Percentiles rank a stretch among this genome's conserved stretches.
Conservation (phyloP, 23 red algal genomes). For the Gracilaria caudata region DNA sequence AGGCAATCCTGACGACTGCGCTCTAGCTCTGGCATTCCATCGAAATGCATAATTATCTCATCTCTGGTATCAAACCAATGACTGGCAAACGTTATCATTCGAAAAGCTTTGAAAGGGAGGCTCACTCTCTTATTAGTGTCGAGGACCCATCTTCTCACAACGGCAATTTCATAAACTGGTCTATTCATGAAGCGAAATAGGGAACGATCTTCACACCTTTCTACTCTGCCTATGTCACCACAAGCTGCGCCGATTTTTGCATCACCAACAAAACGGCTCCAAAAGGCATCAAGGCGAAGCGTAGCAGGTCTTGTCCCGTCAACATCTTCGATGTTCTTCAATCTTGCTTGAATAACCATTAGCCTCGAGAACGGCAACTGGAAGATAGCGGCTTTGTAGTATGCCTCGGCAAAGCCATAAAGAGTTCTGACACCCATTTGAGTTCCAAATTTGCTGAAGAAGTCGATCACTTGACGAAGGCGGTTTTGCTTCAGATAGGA, state of each 20-base stretch:
- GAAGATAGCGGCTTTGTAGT: slow-evolving; percentile 25
- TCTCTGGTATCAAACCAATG: slow-evolving; percentile 34
- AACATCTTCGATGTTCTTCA: slow-evolving; percentile 9
- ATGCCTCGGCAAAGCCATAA: slow-evolving; percentile 18
- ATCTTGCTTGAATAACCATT: slow-evolving; percentile 32
- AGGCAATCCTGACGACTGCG: slow-evolving; percentile 8
- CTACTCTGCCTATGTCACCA: slow-evolving; percentile 21
- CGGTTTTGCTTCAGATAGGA: background rate
- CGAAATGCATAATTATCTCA: slow-evolving; percentile 16
- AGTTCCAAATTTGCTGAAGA: background rate
- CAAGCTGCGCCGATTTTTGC: background rate
- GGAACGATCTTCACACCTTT: background rate
- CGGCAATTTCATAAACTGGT: slow-evolving; percentile 23
- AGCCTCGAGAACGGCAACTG: slow-evolving; percentile 10
- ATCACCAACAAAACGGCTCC: slow-evolving; percentile 7
- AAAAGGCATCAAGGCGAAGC: slow-evolving; percentile 23
- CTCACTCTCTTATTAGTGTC: slow-evolving; percentile 6
- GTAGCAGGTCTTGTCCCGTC: slow-evolving; percentile 11
- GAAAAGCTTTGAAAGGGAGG: slow-evolving; percentile 26
- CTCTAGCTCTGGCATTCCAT: slow-evolving; percentile 19
- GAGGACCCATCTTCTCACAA: slow-evolving; percentile 28
- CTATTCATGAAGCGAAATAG: slow-evolving; percentile 26
- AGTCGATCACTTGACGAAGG: slow-evolving; percentile 5
- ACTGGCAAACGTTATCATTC: slow-evolving; percentile 41
- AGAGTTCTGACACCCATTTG: slow-evolving; percentile 19